Conservation (phyloP, 1,284 basidiomycete genomes). For the Pseudozyma tsukubaensis region DNA sequence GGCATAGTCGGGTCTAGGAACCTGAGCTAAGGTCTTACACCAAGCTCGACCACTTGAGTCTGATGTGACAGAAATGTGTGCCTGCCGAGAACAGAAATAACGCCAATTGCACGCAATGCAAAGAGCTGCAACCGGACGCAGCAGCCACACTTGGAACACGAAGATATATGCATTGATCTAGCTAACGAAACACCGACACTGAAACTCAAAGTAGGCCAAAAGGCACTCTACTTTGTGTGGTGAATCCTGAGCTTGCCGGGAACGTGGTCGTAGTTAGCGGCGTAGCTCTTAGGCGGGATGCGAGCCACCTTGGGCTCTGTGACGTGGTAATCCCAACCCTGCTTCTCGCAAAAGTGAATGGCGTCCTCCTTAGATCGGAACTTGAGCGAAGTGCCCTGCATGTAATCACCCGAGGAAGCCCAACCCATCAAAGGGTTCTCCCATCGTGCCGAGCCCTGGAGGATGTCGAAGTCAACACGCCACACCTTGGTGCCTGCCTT, state of each 20-base stretch:
- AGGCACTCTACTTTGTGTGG: constrained; percentile 86
- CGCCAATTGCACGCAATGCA: too few species aligned
- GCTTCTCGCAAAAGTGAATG: constrained; percentile 79
- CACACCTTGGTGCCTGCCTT: constrained; percentile 85
- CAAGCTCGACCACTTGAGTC: too few species aligned
- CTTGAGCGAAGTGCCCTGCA: constrained; percentile 89
- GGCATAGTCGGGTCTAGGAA: not conserved
- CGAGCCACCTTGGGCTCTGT: constrained; percentile 69
- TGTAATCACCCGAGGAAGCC: constrained; percentile 86
- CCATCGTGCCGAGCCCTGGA: constrained; percentile 90
- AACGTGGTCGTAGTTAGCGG: constrained; percentile 83
- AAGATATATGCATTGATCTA: constrained; percentile 14
- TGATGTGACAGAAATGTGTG: too few species aligned
- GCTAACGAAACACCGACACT: constrained; percentile 9
- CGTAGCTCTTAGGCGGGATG: constrained; percentile 79
- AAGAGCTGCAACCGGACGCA: too few species aligned
- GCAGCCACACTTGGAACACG: not conserved
- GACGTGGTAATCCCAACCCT: constrained; percentile 69
- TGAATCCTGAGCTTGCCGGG: constrained; percentile 84
- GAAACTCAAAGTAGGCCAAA: not conserved
- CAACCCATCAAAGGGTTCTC: constrained; percentile 99
- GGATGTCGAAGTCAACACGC: constrained; percentile 93
- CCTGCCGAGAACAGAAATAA: too few species aligned
- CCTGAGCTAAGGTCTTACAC: too few species aligned
- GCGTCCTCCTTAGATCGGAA: constrained; percentile 93